A percentile compares a stretch with the other conserved stretches of the same genome.
Conservation (phyloP, 257 asterid genomes). For the Cinchona pubescens region DNA sequence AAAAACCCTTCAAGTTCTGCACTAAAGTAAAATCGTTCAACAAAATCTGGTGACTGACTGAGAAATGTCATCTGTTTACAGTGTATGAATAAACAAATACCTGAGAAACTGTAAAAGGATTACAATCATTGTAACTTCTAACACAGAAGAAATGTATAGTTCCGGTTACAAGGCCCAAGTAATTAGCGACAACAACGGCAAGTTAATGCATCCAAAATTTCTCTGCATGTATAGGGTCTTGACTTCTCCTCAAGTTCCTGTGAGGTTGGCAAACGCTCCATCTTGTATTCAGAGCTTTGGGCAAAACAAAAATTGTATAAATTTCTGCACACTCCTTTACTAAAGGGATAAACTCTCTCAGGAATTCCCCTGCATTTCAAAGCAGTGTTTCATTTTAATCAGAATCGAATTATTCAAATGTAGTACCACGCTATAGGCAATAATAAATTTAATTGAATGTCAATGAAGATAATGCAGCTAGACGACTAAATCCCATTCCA, state of each 20-base stretch:
- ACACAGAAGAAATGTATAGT: neutral
- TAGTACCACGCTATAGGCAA: neutral
- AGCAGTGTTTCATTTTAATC: conserved; percentile 6
- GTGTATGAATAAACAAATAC: conserved; percentile 3
- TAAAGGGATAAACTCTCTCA: conserved; percentile 88
- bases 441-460: neutral
- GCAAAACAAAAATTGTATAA: conserved; percentile 64
- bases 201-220: conserved; percentile 47
- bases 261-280: conserved; percentile 68
- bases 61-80: neutral
- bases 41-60: neutral
- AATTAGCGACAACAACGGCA: conserved; percentile 77
- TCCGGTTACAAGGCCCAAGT: neutral
- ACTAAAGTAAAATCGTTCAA: neutral
- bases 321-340: conserved; percentile 81
- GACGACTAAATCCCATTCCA: neutral
- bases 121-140: neutral
- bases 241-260: conserved; percentile 68
- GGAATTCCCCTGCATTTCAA: conserved; percentile 65
- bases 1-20: neutral
- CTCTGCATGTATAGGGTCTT: conserved; percentile 80
- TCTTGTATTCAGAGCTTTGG: conserved; percentile 40
- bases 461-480: neutral
- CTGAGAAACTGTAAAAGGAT: neutral
- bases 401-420: neutral